Evolutionary conservation across 768 basidiomycete species (phyloP), one percentile per base, ranked within the genome.

Genomic region (Steccherinum ochraceum): DNA sequence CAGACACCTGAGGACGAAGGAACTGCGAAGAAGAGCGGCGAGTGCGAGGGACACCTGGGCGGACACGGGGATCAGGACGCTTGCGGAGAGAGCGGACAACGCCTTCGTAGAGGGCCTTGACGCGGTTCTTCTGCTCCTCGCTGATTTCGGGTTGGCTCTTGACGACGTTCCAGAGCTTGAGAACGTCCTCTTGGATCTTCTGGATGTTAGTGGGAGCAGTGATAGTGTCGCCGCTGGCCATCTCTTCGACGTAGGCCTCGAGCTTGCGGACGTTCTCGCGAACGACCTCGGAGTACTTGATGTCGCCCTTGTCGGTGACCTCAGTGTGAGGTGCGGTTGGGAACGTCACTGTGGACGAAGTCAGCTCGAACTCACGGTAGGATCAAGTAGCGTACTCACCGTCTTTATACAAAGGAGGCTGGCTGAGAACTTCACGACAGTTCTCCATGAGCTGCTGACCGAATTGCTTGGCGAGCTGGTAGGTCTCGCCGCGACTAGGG

Each of bases 111-210:
- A 99, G 74, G 1, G 89, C 84, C 64, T 92, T 93, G 75, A 95
- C 93, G 24, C 91, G 85, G 57, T 88, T 87, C 78, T 96, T 97
- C 74, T 98, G 95, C 56, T 93, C 91, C 59, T 92, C 87, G 61
- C 89, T 95, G 66, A 99, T 97, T 59, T 93, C 93, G 2, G 95
- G 95, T 67, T 98, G 92, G 0, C 90, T 84, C 69, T 94, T 96
- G 63, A 99, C 93, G 52, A 98, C 85, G 48, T 87, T 93, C 93
- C 95, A 99, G 3, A 99, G 80, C 64, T 94, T 97, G 50, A 93
- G 76, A 45, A 99, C 92, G 58, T 98, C 93, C 39, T 94, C 90
- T 63, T 98, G 94, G 42, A 98, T 93, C 71, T 98, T 98, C 72
- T 96, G 89, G 53, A 96, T 89, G 70, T 98, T 97, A 64, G 94